A percentile compares a stretch with the other conserved stretches of the same genome.
Evolutionary conservation across 1,284 basidiomycete species (phyloP).

Genomic region (Austroboletus novae-zelandiae): DNA sequence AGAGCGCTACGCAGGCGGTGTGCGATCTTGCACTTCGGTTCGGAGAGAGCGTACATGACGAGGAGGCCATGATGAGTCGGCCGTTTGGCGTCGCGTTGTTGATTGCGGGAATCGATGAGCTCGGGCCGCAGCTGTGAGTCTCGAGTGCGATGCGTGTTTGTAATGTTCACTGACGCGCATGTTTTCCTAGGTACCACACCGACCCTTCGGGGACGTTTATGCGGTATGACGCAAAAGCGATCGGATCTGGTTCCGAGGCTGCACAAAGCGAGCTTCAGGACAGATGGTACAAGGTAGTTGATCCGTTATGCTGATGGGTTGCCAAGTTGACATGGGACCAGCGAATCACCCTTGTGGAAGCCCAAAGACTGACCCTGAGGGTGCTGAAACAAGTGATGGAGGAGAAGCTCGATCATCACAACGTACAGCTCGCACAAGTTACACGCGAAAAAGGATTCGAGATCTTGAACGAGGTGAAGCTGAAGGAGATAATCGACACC

Average conservation of each 20-base stretch:
- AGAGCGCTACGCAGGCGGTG: constrained; percentile 96
- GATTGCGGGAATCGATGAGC: constrained; percentile 95
- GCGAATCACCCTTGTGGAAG: constrained; percentile 93
- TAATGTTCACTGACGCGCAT: background rate
- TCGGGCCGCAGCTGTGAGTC: constrained; percentile 89
- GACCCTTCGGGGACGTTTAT: constrained; percentile 99
- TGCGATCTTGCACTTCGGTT: constrained; percentile 97
- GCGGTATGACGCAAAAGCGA: constrained; percentile 97
- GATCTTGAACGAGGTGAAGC: constrained; percentile 73
- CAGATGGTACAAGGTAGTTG: constrained; percentile 89
- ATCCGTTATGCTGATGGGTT: background rate
- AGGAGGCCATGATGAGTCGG: constrained; percentile 98
- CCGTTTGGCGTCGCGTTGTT: constrained; percentile 98
- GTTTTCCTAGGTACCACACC: constrained; percentile 78
- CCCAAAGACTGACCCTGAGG: constrained; percentile 82
- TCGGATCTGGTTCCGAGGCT: constrained; percentile 96
- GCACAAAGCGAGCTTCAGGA: constrained; percentile 97
- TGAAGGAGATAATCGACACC: constrained; percentile 79
- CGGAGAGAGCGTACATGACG: constrained; percentile 98
- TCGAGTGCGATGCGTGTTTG: constrained; percentile 6
- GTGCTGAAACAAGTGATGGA: constrained; percentile 99
- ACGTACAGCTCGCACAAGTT: constrained; percentile 96
- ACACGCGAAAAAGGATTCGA: constrained; percentile 76
- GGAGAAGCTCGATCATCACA: constrained; percentile 65
- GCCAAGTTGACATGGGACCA: constrained; percentile 33